Base-by-base conservation (phyloP, 1,284 basidiomycete species). In the Cutaneotrichosporon sp. region DNA sequence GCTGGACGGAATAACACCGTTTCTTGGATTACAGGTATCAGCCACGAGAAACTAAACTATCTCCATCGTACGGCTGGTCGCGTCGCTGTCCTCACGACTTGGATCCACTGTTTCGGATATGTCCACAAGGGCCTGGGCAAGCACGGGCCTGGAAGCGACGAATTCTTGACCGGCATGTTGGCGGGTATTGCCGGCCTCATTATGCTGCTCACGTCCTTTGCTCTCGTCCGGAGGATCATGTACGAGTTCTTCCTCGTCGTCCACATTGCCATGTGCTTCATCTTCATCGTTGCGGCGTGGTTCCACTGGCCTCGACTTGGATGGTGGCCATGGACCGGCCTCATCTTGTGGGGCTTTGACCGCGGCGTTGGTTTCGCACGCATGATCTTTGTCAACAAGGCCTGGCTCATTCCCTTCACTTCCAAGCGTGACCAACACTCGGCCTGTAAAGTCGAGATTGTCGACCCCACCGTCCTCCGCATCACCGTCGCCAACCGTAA, bases 1-100 rank as follows among this genome's bases (percentile, higher is more conserved):
- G 87, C 86, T 0, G 86, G 85, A 55, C 86, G 86, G 73, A 88
- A 89, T 72, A 89, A 88, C 62, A 59, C 85, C 18, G 78, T 89
- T 13, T 84, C 86, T 4, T 81, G 86, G 87, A 62, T 63, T 85
- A 88, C 86, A 2, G 86, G 87, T 2, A 77, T 89, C 51, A 80
- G 84, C 56, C 86, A 85, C 69, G 86, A 88, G 65, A 87, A 85
- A 81, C 70, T 79, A 55, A 77, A 77, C 65, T 79, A 69, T 62
- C 69, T 79, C 21, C 77, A 79, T 64, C 73, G 75, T 47, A 71
- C 74, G 9, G 64, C 73, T 0, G 75, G 72, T 0, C 66, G 73
- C 18, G 64, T 71, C 4, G 72, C 71, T 47, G 50, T 74, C 30
- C 63, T 76, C 26, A 67, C 69, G 7, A 55, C 67, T 0, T 75